A percentile compares a stretch with the other conserved stretches of the same genome.
Evolutionary conservation across 768 basidiomycete species (phyloP).

Genomic region (Pseudohyphozyma bogoriensis): DNA sequence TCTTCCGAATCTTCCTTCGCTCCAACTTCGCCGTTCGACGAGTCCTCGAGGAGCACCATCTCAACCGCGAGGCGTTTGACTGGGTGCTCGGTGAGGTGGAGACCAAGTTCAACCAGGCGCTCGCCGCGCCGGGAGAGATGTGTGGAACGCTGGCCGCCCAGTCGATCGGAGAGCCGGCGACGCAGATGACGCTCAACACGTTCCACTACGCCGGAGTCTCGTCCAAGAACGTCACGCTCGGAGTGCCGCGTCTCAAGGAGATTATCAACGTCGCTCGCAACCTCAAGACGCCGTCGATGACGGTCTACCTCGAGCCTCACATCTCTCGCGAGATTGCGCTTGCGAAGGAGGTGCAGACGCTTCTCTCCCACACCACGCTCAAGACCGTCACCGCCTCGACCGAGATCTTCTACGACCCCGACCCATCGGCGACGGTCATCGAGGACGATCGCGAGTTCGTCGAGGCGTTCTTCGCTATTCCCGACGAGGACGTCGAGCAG

Average conservation of each 20-base stretch:
- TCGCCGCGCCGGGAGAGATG: constrained; percentile 95
- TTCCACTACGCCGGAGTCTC: constrained; percentile 99
- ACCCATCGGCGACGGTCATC: constrained; percentile 81
- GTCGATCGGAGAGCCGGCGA: constrained; percentile 98
- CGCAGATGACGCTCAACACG: constrained; percentile 98
- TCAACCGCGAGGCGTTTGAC: constrained; percentile 88
- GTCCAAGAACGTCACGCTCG: constrained; percentile 98
- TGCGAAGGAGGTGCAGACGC: constrained; percentile 84
- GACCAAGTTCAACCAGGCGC: constrained; percentile 84
- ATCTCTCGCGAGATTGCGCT: constrained; percentile 52
- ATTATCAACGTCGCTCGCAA: constrained; percentile 98
- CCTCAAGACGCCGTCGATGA: constrained; percentile 96
- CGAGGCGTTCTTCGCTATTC: constrained; percentile 98
- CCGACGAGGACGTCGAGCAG: constrained; percentile 86
- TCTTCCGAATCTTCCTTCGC: constrained; percentile 87
- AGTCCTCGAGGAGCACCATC: constrained; percentile 75
- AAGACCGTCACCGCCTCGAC: constrained; percentile 89
- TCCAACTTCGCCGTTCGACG: constrained; percentile 77
- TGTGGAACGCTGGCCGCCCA: constrained; percentile 95
- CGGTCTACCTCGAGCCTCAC: constrained; percentile 71
- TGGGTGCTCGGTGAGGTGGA: constrained; percentile 97
- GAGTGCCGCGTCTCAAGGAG: constrained; percentile 97
- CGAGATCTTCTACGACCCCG: constrained; percentile 97
- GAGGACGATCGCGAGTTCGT: constrained; percentile 94
- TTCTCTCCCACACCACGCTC: constrained; percentile 84